A percentile compares a stretch with the other conserved stretches of the same genome.
These are phyloP conservation scores for Cetraspora pellucida DNA, from an alignment of 192 early-diverging fungal genomes.

Conservation along the genomic window DNA sequence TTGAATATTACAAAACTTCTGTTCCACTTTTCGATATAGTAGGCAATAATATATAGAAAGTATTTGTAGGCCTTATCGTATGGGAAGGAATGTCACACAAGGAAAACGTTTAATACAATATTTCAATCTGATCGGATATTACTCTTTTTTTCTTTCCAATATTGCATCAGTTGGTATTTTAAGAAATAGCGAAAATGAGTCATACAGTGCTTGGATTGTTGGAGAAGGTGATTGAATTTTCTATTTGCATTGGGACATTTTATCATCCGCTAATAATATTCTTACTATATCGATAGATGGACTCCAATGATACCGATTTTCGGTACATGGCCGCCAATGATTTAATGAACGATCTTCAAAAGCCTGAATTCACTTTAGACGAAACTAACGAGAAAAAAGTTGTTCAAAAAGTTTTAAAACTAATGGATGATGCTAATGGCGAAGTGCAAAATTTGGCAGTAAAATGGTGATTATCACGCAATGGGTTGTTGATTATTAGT, in stretches of 20 bases:
- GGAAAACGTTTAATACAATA: no score
- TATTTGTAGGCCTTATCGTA: no score
- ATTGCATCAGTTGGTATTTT: no score
- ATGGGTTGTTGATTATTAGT: neutral
- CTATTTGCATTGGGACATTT: neutral
- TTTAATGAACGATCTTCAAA: slow-evolving; percentile 72
- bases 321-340: slow-evolving; percentile 87
- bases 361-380: slow-evolving; percentile 59
- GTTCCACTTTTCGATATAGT: no score
- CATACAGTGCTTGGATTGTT: slow-evolving; percentile 1
- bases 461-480: slow-evolving; percentile 53
- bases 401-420: slow-evolving; percentile 50
- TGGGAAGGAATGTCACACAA: no score
- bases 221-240: slow-evolving; percentile 19
- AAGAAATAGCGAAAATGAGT: no score
- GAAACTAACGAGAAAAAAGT: slow-evolving; percentile 68
- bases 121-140: no score
- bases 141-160: no score
- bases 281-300: slow-evolving; percentile 48
- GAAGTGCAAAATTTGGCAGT: slow-evolving; percentile 85
- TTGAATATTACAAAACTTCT: no score
- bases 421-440: slow-evolving; percentile 80
- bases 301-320: slow-evolving; percentile 74
- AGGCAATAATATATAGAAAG: no score
- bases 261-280: neutral